Base-by-base conservation (phyloP, 2,329 filamentous ascomycete species). In the Lachnellula suecica region DNA sequence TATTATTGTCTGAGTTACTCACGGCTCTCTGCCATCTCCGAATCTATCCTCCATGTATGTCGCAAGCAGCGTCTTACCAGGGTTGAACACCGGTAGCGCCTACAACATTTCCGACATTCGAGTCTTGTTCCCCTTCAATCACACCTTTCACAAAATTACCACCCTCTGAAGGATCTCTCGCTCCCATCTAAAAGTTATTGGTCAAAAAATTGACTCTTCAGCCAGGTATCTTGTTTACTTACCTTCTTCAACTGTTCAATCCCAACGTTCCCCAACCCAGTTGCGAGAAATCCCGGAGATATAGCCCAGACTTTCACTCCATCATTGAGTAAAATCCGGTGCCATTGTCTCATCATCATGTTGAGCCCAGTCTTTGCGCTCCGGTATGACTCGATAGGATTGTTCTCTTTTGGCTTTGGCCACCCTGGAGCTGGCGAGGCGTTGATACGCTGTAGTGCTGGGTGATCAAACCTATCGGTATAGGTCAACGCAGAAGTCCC, bases 271-370 rank as follows among this genome's bases (percentile, higher is more conserved):
- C 70, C 73, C 2, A 81, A 57, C 0, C 70, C 69, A 1, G 78
- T 82, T 1, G 74, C 77, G 38, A 81, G 59, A 45, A 74, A 72
- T 0, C 78, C 79, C 0, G 78, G 79, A 5, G 70, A 74, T n/a
- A 81, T 64, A 31, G 63, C 62, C 68, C 71, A 81, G 0, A 77
- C 73, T 60, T 76, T 79, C 7, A 81, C 75, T 0, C 77, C 76
- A 44, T 82, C 79, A 3, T 71, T 70, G 43, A 65, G 68, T 23
- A 82, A 64, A 3, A 71, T 58, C 40, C 72, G 68, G 37, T 63
- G 48, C 72, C 71, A 78, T 53, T 77, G 71, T 13, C 71, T 66
- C 74, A 77, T 75, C 56, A 78, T 53, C 75, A 78, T 78, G 56
- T 78, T 78, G 47, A 79, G 58, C 0, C 71, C 74, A 5, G 70